Evolutionary conservation across 345 rosid genomes (phyloP).

Genomic region (Cardamine occulta): DNA sequence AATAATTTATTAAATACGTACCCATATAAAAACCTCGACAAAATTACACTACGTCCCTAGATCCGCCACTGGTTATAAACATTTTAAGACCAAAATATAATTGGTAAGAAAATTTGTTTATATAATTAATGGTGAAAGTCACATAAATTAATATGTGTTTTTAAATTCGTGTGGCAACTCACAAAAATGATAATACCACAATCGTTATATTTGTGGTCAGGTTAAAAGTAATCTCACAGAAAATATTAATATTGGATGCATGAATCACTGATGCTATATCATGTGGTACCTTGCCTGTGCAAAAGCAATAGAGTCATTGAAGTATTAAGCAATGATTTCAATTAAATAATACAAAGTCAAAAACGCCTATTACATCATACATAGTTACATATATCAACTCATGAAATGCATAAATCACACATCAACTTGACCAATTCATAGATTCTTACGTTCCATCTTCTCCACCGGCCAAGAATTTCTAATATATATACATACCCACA

Average conservation of each 20-base stretch:
- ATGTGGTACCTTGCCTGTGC: conserved; percentile 32
- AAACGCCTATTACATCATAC: not conserved
- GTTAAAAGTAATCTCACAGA: not conserved
- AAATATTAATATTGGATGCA: not conserved
- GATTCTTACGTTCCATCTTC: conserved; percentile 21
- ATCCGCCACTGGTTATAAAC: not conserved
- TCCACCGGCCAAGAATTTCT: conserved; percentile 1
- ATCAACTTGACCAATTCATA: conserved; percentile 17
- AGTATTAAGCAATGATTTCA: conserved; percentile 25
- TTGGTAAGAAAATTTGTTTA: not conserved
- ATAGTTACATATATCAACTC: conserved; percentile 20
- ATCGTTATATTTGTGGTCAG: not conserved
- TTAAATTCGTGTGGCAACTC: not conserved
- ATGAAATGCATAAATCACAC: conserved; percentile 19
- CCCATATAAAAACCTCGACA: not conserved
- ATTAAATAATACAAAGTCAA: conserved; percentile 30
- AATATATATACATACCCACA: conserved; percentile 7
- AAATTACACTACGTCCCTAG: not conserved
- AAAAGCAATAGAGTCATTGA: conserved; percentile 34
- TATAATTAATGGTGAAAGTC: not conserved
- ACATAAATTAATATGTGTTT: not conserved
- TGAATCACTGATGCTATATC: not conserved
- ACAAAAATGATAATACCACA: not conserved
- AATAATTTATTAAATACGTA: not conserved
- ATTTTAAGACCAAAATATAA: not conserved